These are phyloP conservation scores for Luvunga scandens DNA, from an alignment of 345 rosid genomes.

Conservation along the genomic window DNA sequence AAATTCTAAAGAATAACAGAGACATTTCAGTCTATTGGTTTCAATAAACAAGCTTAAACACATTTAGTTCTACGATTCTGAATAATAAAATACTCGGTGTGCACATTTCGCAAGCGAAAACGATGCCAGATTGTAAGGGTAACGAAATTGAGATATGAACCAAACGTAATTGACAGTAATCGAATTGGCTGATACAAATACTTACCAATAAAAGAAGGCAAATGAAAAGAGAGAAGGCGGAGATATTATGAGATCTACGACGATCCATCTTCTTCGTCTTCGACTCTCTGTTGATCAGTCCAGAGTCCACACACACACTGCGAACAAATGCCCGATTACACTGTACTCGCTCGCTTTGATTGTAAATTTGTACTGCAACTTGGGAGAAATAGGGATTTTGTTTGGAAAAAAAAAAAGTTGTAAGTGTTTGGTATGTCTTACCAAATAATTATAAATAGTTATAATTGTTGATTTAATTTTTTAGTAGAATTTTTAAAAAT, in stretches of 20 bases:
- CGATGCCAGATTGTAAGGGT: background rate
- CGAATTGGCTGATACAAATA: background rate
- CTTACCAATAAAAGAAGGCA: slow-evolving; percentile 10
- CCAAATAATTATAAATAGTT: no score
- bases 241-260: background rate
- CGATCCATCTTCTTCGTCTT: slow-evolving; percentile 8
- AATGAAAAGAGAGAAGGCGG: background rate
- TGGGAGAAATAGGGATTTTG: background rate
- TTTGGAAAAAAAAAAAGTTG: no score
- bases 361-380: background rate
- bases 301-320: background rate
- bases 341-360: background rate
- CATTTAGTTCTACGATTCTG: background rate
- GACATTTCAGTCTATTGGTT: background rate
- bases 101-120: background rate
- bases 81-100: background rate
- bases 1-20: background rate
- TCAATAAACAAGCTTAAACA: background rate
- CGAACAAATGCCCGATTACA: background rate
- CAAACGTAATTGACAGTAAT: background rate
- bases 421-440: no score
- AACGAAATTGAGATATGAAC: background rate
- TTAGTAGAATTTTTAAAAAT: no score
- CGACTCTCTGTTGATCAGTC: background rate
- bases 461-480: no score